Percentiles rank a stretch among this genome's conserved stretches.
Conservation (phyloP, 768 basidiomycete species). For the Melanogaster broomeanus region DNA sequence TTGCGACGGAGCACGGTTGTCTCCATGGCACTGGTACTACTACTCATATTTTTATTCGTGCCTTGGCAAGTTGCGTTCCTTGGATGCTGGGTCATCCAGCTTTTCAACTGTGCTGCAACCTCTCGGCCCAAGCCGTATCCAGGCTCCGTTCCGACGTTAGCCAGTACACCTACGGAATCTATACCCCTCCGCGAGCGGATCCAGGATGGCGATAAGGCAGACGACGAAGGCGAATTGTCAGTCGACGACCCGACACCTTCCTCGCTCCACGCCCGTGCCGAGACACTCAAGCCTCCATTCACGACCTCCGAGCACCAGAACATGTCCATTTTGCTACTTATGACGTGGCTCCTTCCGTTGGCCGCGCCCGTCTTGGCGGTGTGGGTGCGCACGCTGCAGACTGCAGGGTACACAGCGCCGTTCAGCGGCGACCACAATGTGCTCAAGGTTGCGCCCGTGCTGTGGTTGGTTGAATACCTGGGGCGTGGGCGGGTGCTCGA, state of each 20-base stretch:
- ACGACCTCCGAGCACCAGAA: constrained; percentile 47
- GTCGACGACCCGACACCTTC: neutral
- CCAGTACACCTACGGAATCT: constrained; percentile 22
- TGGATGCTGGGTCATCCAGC: constrained; percentile 78
- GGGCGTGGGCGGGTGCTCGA: constrained; percentile 50
- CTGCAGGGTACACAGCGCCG: constrained; percentile 75
- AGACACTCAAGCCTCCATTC: constrained; percentile 3
- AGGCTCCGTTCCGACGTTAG: constrained; percentile 28
- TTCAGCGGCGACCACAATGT: constrained; percentile 84
- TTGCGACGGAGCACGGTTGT: constrained; percentile 50
- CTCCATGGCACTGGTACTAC: constrained; percentile 61
- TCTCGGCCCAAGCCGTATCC: constrained; percentile 13
- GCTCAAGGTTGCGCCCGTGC: constrained; percentile 61
- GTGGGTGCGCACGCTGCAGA: constrained; percentile 85
- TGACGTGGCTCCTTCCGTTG: constrained; percentile 82
- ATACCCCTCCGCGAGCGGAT: constrained; percentile 20
- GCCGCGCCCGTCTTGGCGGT: constrained; percentile 78
- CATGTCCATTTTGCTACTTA: constrained; percentile 65
- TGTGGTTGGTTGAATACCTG: constrained; percentile 62
- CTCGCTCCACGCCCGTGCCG: neutral
- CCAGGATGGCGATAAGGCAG: neutral
- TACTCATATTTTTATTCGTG: constrained; percentile 72
- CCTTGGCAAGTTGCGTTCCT: constrained; percentile 94
- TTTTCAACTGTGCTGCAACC: constrained; percentile 57
- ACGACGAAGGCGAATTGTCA: constrained; percentile 14